Evolutionary conservation across 2,329 filamentous ascomycete genomes (phyloP).

Genomic region (Hypoxylon sp.): DNA sequence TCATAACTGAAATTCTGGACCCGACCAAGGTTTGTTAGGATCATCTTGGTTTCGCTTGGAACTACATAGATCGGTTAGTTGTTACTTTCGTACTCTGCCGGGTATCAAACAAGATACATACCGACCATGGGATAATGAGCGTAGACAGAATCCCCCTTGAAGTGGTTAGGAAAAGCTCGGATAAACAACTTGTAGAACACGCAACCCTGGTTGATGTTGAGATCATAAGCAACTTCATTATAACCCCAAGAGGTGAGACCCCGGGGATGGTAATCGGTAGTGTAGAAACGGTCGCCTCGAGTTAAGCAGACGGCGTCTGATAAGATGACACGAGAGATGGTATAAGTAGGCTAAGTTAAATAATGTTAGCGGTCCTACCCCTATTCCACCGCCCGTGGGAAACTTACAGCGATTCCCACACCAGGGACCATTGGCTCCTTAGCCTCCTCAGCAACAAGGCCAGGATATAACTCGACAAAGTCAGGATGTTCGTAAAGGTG

Average conservation of each 20-base stretch:
- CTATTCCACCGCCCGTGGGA: no score
- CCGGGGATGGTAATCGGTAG: slow-evolving; percentile 80
- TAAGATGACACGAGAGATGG: slow-evolving; percentile 81
- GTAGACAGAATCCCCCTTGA: slow-evolving; percentile 83
- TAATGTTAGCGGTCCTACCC: slow-evolving; percentile 15
- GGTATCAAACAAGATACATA: slow-evolving; percentile 34
- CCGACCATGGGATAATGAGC: slow-evolving; percentile 79
- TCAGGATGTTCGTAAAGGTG: slow-evolving; percentile 84
- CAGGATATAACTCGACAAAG: slow-evolving; percentile 84
- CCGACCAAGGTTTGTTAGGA: slow-evolving; percentile 77
- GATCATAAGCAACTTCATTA: slow-evolving; percentile 80
- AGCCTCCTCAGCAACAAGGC: slow-evolving; percentile 81
- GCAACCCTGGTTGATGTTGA: slow-evolving; percentile 83
- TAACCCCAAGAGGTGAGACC: slow-evolving; percentile 89
- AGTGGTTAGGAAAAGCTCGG: slow-evolving; percentile 84
- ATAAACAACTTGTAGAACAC: slow-evolving; percentile 89
- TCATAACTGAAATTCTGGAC: slow-evolving; percentile 79
- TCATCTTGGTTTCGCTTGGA: slow-evolving; percentile 79
- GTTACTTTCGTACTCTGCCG: neutral
- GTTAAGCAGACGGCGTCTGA: slow-evolving; percentile 86
- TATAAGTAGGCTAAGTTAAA: slow-evolving; percentile 73
- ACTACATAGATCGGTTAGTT: slow-evolving; percentile 58
- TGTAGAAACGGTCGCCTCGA: slow-evolving; percentile 84
- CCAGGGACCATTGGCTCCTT: slow-evolving; percentile 82
- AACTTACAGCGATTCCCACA: slow-evolving; percentile 73